Conservation (phyloP, 805 yeast genomes). For the Alloascoidea africana region DNA sequence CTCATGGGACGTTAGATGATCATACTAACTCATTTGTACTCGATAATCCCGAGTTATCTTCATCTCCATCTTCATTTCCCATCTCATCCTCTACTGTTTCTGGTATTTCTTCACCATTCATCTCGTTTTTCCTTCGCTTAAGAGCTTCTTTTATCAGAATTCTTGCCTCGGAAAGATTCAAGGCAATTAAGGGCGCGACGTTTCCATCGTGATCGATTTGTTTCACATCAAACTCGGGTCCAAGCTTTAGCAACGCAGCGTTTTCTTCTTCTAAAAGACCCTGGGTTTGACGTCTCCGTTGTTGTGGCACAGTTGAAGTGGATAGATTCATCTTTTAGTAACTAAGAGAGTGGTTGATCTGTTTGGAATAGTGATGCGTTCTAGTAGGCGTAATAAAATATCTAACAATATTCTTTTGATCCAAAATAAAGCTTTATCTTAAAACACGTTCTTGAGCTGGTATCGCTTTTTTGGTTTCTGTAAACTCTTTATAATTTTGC, state of each 20-base stretch:
- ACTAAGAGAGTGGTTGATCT: too few relatives aligned
- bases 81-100: slow-evolving; percentile 16
- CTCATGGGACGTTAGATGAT: not conserved
- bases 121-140: slow-evolving; percentile 49
- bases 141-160: slow-evolving; percentile 82
- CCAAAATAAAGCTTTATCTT: too few relatives aligned
- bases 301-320: slow-evolving; percentile 74
- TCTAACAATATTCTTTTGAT: too few relatives aligned
- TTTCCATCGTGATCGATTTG: slow-evolving; percentile 76
- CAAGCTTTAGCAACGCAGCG: slow-evolving; percentile 73
- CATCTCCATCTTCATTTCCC: slow-evolving; percentile 19
- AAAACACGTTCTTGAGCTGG: too few relatives aligned
- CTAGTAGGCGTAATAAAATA: too few relatives aligned
- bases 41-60: slow-evolving; percentile 19
- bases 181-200: slow-evolving; percentile 61
- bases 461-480: too few relatives aligned
- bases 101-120: slow-evolving; percentile 20
- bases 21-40: slow-evolving; percentile 18
- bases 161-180: slow-evolving; percentile 83
- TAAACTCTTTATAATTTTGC: too few relatives aligned
- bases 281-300: slow-evolving; percentile 51
- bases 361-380: too few relatives aligned
- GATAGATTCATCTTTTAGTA: slow-evolving; percentile 94
- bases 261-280: slow-evolving; percentile 83
- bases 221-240: slow-evolving; percentile 79